A percentile compares a stretch with the other conserved stretches of the same genome.
phyloP scores from a whole-genome alignment of 2,329 filamentous ascomycete species.

The Diplodia sapinea region DNA sequence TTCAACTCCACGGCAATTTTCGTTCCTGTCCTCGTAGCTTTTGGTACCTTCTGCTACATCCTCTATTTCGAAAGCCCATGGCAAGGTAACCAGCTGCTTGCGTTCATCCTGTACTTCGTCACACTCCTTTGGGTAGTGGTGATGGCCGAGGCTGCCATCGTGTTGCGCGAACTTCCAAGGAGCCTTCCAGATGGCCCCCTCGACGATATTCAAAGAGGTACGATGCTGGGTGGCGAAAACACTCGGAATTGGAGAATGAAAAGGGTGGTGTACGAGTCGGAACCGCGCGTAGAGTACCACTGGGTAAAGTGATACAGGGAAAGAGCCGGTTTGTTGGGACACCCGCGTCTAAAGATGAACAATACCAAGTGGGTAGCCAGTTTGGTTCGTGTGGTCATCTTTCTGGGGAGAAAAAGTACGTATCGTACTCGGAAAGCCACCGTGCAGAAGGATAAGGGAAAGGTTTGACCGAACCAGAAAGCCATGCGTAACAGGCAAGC shows the following conservation, averaged over 20 bases:
- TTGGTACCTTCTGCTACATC: not conserved
- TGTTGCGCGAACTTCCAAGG: not conserved
- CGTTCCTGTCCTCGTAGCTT: not conserved
- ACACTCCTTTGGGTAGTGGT: not conserved
- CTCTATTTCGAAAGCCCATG: not conserved
- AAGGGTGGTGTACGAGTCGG: too few species aligned
- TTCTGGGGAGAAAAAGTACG: too few species aligned
- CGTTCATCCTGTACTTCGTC: not conserved
- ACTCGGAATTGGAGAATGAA: not conserved
- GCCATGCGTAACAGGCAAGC: too few species aligned
- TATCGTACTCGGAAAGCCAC: too few species aligned
- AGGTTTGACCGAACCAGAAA: too few species aligned
- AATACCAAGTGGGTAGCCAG: too few species aligned
- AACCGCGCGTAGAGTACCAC: too few species aligned
- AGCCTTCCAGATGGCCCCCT: not conserved
- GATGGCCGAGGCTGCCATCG: not conserved
- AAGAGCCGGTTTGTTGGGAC: too few species aligned
- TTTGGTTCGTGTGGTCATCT: too few species aligned
- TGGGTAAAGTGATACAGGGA: too few species aligned
- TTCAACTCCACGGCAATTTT: not conserved
- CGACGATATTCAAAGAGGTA: not conserved
- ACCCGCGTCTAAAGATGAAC: too few species aligned
- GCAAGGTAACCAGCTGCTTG: not conserved
- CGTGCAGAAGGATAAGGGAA: too few species aligned
- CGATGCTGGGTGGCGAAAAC: not conserved